Base-by-base conservation (phyloP, 495 filamentous ascomycete species). In the Evernia prunastri region DNA sequence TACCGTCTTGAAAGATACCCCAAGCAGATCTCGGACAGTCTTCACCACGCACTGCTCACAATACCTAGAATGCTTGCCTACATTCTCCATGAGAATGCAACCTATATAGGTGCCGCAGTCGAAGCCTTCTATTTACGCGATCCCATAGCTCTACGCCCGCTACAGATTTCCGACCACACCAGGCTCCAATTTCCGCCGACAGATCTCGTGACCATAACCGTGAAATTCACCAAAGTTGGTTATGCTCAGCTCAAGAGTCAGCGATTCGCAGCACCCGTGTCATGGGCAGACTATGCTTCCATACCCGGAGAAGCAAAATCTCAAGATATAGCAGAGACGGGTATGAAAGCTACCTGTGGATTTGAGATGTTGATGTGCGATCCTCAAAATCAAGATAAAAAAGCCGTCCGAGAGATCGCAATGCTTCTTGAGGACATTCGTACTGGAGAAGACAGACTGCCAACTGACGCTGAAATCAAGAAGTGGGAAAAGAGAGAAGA, bases 121-220 rank as follows among this genome's bases (percentile, higher is more conserved):
- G 94, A 98, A 73, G 86, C 90, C 3, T 97, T 97, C 73, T 97
- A 97, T 73, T 80, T 96, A 57, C 86, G 95, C 49, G 91, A 97
- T 71, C 89, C 94, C 1, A 82, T 90, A 60, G 80, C 87, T 6
- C 74, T 96, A 57, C 87, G 86, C 27, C 84, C 87, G 1, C 78
- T 97, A 2, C 76, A 86, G 63, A 74, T 80, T 3, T 76, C 79
- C 36, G 75, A 78, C 23, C 36, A 72, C 13, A 70, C 70, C 20
- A 75, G 61, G n/a, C 75, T 87, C 17, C 63, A 63, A 3, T 95
- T 98, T 70, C 82, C 85, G 7, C 90, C 91, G 0, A 73, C 78
- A 47, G 94, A 97, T 69, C 80, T 92, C 40, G 89, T 97, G 27
- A 87, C 84, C 0, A 79, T 92, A 31, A 89, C 85, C 61, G 81